A percentile compares a stretch with the other conserved stretches of the same genome.
Evolutionary conservation across 441 rosid genomes (phyloP).

Genomic region (Jatropha multifida): DNA sequence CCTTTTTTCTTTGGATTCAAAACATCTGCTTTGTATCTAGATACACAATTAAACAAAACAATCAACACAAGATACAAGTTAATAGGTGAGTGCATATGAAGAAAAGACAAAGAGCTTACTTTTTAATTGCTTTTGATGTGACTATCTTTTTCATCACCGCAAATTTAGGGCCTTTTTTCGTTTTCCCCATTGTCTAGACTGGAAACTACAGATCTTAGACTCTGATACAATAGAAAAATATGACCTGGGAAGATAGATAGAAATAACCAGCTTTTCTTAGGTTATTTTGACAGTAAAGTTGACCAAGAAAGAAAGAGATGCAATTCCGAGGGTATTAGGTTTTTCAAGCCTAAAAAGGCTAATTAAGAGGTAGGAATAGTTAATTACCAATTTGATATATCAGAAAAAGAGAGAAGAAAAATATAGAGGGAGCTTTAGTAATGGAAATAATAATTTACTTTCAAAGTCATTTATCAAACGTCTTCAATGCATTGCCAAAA

Average conservation of each 20-base stretch:
- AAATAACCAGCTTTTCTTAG: no score
- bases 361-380: neutral
- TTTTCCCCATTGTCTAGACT: slow-evolving; percentile 56
- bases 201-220: neutral
- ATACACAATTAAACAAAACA: neutral
- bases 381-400: neutral
- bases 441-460: neutral
- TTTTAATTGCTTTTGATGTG: slow-evolving; percentile 68
- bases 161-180: slow-evolving; percentile 73
- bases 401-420: neutral
- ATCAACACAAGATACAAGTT: neutral
- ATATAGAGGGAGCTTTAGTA: neutral
- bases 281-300: neutral
- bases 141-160: slow-evolving; percentile 77
- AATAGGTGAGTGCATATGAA: neutral
- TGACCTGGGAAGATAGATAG: no score
- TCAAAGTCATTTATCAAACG: no score
- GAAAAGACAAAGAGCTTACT: slow-evolving; percentile 27
- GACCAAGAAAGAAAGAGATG: neutral
- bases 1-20: slow-evolving; percentile 80
- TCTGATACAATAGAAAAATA: neutral
- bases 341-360: neutral
- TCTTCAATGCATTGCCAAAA: no score
- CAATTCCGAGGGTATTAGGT: neutral
- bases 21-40: slow-evolving; percentile 76